These are phyloP conservation scores for Kwoniella dendrophila DNA, from an alignment of 768 basidiomycete species.

Conservation along the genomic window DNA sequence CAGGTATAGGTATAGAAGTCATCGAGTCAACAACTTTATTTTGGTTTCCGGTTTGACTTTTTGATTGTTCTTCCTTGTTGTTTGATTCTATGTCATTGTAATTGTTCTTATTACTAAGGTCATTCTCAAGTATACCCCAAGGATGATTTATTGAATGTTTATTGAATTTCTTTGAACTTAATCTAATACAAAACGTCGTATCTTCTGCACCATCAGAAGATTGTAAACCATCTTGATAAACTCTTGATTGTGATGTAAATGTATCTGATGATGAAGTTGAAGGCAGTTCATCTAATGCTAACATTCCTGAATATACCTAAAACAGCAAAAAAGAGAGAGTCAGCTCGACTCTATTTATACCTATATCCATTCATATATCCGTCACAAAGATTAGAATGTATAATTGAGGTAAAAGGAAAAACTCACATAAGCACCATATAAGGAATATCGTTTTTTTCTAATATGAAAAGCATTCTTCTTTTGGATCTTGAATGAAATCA, in stretches of 20 bases:
- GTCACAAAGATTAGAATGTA: conserved; percentile 46
- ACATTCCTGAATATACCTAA: conserved; percentile 83
- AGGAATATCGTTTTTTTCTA: conserved; percentile 56
- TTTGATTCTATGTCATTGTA: conserved; percentile 30
- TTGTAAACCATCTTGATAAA: conserved; percentile 88
- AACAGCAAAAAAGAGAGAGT: conserved; percentile 60
- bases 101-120: conserved; percentile 61
- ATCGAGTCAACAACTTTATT: too few species aligned
- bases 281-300: conserved; percentile 60
- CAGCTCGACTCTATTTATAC: too few species aligned
- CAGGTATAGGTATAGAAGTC: too few species aligned
- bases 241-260: conserved; percentile 61
- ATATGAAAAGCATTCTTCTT: conserved; percentile 65
- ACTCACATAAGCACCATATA: conserved; percentile 56
- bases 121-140: too few species aligned
- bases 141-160: too few species aligned
- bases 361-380: too few species aligned
- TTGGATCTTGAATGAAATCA: conserved; percentile 72
- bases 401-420: background rate
- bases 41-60: too few species aligned
- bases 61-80: conserved; percentile 20
- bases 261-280: conserved; percentile 35
- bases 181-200: conserved; percentile 71
- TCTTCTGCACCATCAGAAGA: conserved; percentile 83
- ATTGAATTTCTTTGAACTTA: too few species aligned